Evolutionary conservation across 1,139 yeast genomes (phyloP).

Genomic region (Sugiyamaella paludigena): DNA sequence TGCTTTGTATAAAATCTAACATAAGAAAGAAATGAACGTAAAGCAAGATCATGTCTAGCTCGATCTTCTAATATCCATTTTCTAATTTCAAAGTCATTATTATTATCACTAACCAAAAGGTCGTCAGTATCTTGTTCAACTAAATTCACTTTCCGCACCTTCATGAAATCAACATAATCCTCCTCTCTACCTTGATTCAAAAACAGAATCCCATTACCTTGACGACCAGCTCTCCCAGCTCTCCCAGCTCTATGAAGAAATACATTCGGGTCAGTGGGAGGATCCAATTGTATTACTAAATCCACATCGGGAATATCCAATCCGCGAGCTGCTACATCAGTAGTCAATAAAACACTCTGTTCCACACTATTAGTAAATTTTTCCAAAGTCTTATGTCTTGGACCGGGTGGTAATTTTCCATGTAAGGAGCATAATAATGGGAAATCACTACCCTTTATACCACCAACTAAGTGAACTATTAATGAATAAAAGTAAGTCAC

Average conservation of each 20-base stretch:
- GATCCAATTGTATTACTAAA: slow-evolving; percentile 80
- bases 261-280: slow-evolving; percentile 87
- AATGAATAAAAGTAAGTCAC: slow-evolving; percentile 73
- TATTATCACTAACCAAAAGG: slow-evolving; percentile 18
- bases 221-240: slow-evolving; percentile 85
- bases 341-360: slow-evolving; percentile 51
- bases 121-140: slow-evolving; percentile 37
- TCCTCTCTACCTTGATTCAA: slow-evolving; percentile 73
- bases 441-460: slow-evolving; percentile 27
- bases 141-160: slow-evolving; percentile 64
- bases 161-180: slow-evolving; percentile 77
- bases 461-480: slow-evolving; percentile 42
- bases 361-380: slow-evolving; percentile 50
- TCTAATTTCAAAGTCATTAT: slow-evolving; percentile 32
- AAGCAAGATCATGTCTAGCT: slow-evolving; percentile 73
- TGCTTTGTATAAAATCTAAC: slow-evolving; percentile 84
- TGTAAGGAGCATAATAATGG: slow-evolving; percentile 66
- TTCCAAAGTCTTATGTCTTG: slow-evolving; percentile 68
- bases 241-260: slow-evolving; percentile 90
- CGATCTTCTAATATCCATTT: slow-evolving; percentile 70
- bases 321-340: slow-evolving; percentile 78
- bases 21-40: slow-evolving; percentile 80
- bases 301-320: slow-evolving; percentile 92
- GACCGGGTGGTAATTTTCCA: slow-evolving; percentile 75
- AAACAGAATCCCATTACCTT: slow-evolving; percentile 75